These are phyloP conservation scores for Pseudognaphalium luteoalbum DNA, from an alignment of 129 eudicot genomes.

Conservation along the genomic window DNA sequence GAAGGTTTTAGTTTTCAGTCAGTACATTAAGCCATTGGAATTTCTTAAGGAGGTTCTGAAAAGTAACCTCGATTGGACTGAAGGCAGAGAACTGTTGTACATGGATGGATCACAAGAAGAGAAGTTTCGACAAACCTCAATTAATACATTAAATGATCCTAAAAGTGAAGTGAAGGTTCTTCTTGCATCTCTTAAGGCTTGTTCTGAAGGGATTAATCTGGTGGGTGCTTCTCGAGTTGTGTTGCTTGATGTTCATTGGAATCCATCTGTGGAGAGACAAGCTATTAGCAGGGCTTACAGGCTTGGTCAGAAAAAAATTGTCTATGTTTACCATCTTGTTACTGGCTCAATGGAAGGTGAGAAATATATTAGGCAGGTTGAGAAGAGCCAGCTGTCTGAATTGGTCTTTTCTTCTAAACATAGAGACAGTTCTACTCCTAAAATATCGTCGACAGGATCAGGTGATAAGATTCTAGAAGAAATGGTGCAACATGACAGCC, in stretches of 20 bases:
- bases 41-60: slow-evolving; percentile 40
- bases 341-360: slow-evolving; percentile 54
- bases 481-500: slow-evolving; percentile 46
- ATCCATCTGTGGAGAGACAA: slow-evolving; percentile 76
- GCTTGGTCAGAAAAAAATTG: slow-evolving; percentile 65
- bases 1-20: slow-evolving; percentile 65
- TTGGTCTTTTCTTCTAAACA: slow-evolving; percentile 54
- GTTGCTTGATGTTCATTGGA: slow-evolving; percentile 79
- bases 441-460: slow-evolving; percentile 18
- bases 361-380: slow-evolving; percentile 55
- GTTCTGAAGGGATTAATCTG: slow-evolving; percentile 73
- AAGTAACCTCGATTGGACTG: slow-evolving; percentile 42
- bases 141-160: slow-evolving; percentile 49
- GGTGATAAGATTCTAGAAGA: slow-evolving; percentile 54
- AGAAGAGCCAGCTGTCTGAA: slow-evolving; percentile 62
- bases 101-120: slow-evolving; percentile 59
- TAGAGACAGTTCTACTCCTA: slow-evolving; percentile 20
- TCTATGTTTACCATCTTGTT: slow-evolving; percentile 60
- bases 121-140: slow-evolving; percentile 46
- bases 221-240: slow-evolving; percentile 84
- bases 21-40: slow-evolving; percentile 43
- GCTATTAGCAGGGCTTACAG: slow-evolving; percentile 81
- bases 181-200: slow-evolving; percentile 65
- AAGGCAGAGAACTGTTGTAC: slow-evolving; percentile 48
- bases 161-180: slow-evolving; percentile 46